Evolutionary conservation across 2,329 filamentous ascomycete species (phyloP).

Genomic region (Penicillium sp.): DNA sequence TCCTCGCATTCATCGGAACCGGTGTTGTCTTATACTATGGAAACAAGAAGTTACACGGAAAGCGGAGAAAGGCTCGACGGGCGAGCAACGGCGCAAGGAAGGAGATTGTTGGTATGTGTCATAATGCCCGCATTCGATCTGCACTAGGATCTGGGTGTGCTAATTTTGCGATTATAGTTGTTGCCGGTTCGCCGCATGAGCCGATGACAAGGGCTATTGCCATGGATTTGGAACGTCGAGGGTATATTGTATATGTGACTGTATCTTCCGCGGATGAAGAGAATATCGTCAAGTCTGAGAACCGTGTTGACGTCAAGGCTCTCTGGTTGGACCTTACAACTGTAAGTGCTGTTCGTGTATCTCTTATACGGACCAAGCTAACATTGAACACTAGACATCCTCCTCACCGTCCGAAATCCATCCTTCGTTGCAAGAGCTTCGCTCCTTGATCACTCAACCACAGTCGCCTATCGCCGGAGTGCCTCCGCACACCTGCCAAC

Average conservation of each 20-base stretch:
- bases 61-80: slow-evolving; percentile 71
- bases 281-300: slow-evolving; percentile 68
- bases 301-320: slow-evolving; percentile 76
- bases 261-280: slow-evolving; percentile 85
- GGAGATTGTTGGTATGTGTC: slow-evolving; percentile 66
- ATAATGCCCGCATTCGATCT: slow-evolving; percentile 9
- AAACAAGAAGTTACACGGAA: slow-evolving; percentile 57
- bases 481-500: slow-evolving; percentile 68
- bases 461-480: slow-evolving; percentile 74
- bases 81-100: slow-evolving; percentile 78
- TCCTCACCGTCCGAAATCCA: slow-evolving; percentile 56
- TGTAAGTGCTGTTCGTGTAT: slow-evolving; percentile 23
- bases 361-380: neutral
- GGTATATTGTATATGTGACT: slow-evolving; percentile 90
- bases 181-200: slow-evolving; percentile 83
- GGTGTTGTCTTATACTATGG: slow-evolving; percentile 57
- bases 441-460: slow-evolving; percentile 67
- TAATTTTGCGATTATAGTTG: slow-evolving; percentile 52
- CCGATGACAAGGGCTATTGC: slow-evolving; percentile 80
- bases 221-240: slow-evolving; percentile 81
- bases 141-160: slow-evolving; percentile 9
- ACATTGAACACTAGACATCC: slow-evolving; percentile 50
- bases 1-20: slow-evolving; percentile 69
- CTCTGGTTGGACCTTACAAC: slow-evolving; percentile 74
- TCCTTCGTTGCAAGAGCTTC: slow-evolving; percentile 68